Evolutionary conservation across 148 eudicot genomes (phyloP).

Genomic region (Cornus florida): DNA sequence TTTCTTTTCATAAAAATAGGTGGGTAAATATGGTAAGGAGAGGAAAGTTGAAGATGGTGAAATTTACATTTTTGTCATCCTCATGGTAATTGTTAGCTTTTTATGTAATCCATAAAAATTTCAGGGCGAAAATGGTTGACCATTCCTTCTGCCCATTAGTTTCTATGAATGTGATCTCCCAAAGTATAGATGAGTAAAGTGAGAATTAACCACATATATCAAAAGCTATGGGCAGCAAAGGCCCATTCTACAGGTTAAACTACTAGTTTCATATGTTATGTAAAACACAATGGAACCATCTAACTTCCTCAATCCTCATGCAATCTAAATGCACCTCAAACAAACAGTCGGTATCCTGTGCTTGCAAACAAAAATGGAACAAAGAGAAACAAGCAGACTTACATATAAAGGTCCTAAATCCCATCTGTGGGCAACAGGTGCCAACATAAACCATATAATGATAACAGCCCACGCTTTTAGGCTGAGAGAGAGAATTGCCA

Average conservation of each 20-base stretch:
- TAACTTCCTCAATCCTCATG: not conserved
- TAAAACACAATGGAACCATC: not conserved
- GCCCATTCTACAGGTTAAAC: not conserved
- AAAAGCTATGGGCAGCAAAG: too few species aligned
- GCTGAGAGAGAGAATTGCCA: slow-evolving; percentile 85
- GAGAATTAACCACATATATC: too few species aligned
- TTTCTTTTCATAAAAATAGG: not conserved
- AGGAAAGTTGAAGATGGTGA: not conserved
- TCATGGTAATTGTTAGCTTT: slow-evolving; percentile 4
- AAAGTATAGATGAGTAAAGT: too few species aligned
- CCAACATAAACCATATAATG: slow-evolving; percentile 80
- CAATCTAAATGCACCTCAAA: not conserved
- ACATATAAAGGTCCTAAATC: slow-evolving; percentile 91
- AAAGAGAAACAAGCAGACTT: slow-evolving; percentile 34
- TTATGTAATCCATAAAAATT: not conserved
- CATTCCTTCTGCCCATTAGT: not conserved
- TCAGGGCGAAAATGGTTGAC: slow-evolving; percentile 2
- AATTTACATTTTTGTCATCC: too few species aligned
- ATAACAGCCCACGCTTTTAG: slow-evolving; percentile 72
- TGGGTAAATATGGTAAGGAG: not conserved
- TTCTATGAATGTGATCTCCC: not conserved
- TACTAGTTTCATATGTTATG: not conserved
- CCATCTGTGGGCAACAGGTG: slow-evolving; percentile 85
- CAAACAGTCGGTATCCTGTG: not conserved
- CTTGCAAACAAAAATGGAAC: not conserved